Percentiles rank a stretch among this genome's conserved stretches.
These are phyloP conservation scores for Cryptosporidium andersoni DNA, from an alignment of 169 alveolate species.

Conservation along the genomic window DNA sequence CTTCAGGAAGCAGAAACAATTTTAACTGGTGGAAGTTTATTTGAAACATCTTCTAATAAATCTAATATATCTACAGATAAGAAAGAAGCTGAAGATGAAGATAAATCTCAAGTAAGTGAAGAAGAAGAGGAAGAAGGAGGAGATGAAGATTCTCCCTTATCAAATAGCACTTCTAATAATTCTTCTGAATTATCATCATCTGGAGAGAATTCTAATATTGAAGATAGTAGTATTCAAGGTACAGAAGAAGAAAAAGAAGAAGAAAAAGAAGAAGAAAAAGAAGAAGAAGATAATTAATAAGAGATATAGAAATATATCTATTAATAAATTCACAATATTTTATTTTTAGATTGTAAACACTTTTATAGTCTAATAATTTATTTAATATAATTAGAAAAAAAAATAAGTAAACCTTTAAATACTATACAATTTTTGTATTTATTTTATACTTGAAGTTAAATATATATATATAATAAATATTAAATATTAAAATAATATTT, in stretches of 20 bases:
- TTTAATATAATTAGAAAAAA: neutral
- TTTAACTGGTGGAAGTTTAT: conserved; percentile 53
- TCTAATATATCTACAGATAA: neutral
- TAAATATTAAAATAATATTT: neutral
- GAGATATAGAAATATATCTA: neutral
- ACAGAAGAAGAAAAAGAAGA: conserved; percentile 68
- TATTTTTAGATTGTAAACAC: neutral
- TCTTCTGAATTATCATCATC: conserved; percentile 9
- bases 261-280: conserved; percentile 40
- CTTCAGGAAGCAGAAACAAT: conserved; percentile 55
- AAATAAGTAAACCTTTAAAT: neutral
- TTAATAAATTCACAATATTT: neutral
- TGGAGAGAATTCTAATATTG: conserved; percentile 11
- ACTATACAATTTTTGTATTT: neutral
- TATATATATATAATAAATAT: too few relatives aligned
- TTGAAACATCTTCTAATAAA: conserved; percentile 14
- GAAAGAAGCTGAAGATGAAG: neutral
- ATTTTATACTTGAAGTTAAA: neutral
- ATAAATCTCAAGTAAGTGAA: conserved; percentile 18
- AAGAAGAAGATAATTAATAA: conserved; percentile 1
- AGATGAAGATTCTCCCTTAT: neutral
- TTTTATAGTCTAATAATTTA: neutral
- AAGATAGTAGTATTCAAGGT: conserved; percentile 26
- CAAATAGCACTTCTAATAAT: neutral
- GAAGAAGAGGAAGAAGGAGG: conserved; percentile 2